Conservation (phyloP, 1,284 basidiomycete species). For the Fomitiporia mediterranea region DNA sequence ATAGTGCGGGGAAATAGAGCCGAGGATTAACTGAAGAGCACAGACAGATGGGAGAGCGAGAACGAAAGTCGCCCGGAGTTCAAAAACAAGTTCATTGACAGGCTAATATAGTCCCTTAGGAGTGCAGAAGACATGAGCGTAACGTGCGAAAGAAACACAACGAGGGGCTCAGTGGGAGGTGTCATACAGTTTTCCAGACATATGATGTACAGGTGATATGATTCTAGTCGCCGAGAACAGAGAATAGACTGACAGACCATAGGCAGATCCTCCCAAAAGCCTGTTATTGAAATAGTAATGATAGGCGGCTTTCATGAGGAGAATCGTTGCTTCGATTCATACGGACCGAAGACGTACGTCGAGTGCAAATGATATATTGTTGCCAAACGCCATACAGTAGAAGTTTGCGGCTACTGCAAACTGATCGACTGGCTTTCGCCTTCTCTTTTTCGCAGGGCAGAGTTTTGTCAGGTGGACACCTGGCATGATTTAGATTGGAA, state of each 20-base stretch:
- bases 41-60: neutral
- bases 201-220: no score
- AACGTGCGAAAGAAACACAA: no score
- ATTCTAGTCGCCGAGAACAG: no score
- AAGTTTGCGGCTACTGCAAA: no score
- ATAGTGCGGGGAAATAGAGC: no score
- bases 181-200: no score
- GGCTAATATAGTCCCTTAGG: constrained; percentile 9
- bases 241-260: no score
- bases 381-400: no score
- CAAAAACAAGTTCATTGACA: neutral
- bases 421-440: no score
- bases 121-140: neutral
- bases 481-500: no score
- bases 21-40: neutral
- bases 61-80: neutral
- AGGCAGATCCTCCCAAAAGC: no score
- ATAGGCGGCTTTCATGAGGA: neutral
- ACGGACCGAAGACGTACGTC: neutral
- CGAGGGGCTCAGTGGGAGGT: no score
- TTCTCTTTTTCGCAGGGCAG: neutral
- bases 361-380: neutral
- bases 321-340: neutral
- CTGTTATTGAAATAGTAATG: neutral
- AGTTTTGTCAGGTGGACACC: neutral